These are phyloP conservation scores for Candida peoriensis DNA, from an alignment of 805 yeast species.

Conservation along the genomic window DNA sequence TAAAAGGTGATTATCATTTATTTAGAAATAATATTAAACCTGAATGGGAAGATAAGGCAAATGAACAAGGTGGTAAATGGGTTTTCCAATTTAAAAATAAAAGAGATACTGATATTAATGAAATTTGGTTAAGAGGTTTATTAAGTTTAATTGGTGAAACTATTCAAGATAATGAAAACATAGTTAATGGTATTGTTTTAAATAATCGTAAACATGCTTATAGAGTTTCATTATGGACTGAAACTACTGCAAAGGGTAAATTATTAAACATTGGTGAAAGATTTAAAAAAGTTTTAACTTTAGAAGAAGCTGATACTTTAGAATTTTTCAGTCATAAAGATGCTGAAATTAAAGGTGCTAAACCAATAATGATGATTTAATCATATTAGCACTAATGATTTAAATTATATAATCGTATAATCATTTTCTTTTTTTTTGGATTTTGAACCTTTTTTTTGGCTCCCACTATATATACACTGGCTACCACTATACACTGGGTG, in stretches of 20 bases:
- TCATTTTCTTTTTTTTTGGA: too few species aligned
- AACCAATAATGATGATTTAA: slow-evolving; percentile 25
- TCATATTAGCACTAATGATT: too few species aligned
- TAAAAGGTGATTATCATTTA: slow-evolving; percentile 90
- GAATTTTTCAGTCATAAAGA: slow-evolving; percentile 67
- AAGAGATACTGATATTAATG: slow-evolving; percentile 62
- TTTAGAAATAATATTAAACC: slow-evolving; percentile 94
- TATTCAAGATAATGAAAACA: slow-evolving; percentile 70
- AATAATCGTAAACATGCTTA: slow-evolving; percentile 77
- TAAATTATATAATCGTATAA: too few species aligned
- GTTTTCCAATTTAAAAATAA: slow-evolving; percentile 67
- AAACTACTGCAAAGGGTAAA: slow-evolving; percentile 59
- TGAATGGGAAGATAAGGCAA: slow-evolving; percentile 95
- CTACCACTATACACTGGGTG: too few species aligned
- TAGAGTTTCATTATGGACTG: slow-evolving; percentile 93
- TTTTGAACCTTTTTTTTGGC: too few species aligned
- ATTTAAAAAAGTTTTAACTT: slow-evolving; percentile 79
- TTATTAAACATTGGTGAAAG: slow-evolving; percentile 76
- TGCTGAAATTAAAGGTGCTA: slow-evolving; percentile 22
- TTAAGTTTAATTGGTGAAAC: slow-evolving; percentile 94
- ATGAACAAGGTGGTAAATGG: slow-evolving; percentile 94
- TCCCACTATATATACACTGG: too few species aligned
- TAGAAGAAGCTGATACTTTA: slow-evolving; percentile 67
- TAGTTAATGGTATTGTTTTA: slow-evolving; percentile 91
- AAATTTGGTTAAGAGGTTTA: slow-evolving; percentile 86